Percentiles rank a stretch among this genome's conserved stretches.
Evolutionary conservation across 2,329 filamentous ascomycete genomes (phyloP).

Genomic region (Metarhizium humberi): DNA sequence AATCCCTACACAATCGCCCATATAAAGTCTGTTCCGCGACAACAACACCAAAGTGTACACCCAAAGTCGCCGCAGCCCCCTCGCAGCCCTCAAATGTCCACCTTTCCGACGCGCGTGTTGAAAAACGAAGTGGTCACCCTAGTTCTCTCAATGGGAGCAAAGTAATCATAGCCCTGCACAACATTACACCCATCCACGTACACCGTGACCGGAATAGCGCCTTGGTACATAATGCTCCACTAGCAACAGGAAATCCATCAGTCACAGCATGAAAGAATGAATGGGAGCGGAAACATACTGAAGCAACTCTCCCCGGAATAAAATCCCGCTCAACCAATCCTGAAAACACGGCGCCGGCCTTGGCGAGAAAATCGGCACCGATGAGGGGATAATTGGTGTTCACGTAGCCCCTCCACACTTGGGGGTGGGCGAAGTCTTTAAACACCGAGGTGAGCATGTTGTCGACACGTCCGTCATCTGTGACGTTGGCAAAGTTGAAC

Average conservation of each 20-base stretch:
- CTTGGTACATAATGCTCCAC: constrained; percentile 29
- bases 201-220: constrained; percentile 23
- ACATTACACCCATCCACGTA: constrained; percentile 23
- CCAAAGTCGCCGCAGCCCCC: background rate
- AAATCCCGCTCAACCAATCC: constrained; percentile 15
- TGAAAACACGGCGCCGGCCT: constrained; percentile 14
- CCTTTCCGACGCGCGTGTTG: constrained; percentile 11
- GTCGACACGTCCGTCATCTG: constrained; percentile 24
- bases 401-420: constrained; percentile 23
- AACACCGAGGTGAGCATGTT: constrained; percentile 22
- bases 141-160: constrained; percentile 16
- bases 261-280: background rate
- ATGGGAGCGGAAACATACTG: constrained; percentile 9
- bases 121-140: constrained; percentile 21
- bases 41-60: background rate
- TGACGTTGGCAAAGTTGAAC: constrained; percentile 27
- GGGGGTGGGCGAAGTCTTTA: constrained; percentile 8
- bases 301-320: constrained; percentile 11
- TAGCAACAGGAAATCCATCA: constrained; percentile 6
- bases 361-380: constrained; percentile 17
- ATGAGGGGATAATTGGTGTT: constrained; percentile 29
- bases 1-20: no score
- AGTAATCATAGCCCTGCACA: constrained; percentile 28
- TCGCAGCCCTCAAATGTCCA: background rate
- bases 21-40: no score